Conservation (phyloP, 345 rosid species). For the Gossypium stocksii region DNA sequence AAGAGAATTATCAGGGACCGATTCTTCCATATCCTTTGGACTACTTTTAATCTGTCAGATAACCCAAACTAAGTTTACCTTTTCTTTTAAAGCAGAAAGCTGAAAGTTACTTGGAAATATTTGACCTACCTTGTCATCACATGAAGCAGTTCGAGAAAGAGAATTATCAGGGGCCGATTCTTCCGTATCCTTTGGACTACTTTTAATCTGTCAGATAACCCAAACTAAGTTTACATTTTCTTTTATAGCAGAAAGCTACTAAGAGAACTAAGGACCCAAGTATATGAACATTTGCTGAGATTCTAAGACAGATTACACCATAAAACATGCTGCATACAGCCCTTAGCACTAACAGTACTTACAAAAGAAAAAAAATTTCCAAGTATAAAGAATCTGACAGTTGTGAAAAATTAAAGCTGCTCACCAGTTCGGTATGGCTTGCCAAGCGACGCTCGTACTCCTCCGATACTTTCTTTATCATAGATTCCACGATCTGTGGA, state of each 20-base stretch:
- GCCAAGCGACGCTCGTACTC: conserved; percentile 70
- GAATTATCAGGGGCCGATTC: conserved; percentile 21
- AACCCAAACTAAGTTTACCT: conserved; percentile 4
- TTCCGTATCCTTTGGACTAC: conserved; percentile 30
- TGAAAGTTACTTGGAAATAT: background rate
- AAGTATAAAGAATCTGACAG: background rate
- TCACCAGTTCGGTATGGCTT: conserved; percentile 56
- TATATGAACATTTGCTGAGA: background rate
- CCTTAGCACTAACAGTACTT: background rate
- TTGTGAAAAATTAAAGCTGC: conserved; percentile 14
- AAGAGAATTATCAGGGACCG: conserved; percentile 20
- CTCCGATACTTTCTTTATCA: conserved; percentile 68
- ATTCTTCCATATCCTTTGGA: conserved; percentile 28
- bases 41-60: conserved; percentile 42
- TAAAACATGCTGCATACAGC: background rate
- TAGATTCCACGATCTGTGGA: conserved; percentile 71
- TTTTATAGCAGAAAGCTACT: background rate
- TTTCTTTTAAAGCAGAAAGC: background rate
- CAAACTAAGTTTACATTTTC: conserved; percentile 5
- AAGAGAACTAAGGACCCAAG: background rate
- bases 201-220: conserved; percentile 38
- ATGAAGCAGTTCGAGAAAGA: conserved; percentile 25
- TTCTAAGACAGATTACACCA: background rate
- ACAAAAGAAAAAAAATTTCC: background rate
- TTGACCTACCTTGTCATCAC: conserved; percentile 28